Evolutionary conservation across 768 basidiomycete species (phyloP).

Genomic region (Holtermannia corniformis): DNA sequence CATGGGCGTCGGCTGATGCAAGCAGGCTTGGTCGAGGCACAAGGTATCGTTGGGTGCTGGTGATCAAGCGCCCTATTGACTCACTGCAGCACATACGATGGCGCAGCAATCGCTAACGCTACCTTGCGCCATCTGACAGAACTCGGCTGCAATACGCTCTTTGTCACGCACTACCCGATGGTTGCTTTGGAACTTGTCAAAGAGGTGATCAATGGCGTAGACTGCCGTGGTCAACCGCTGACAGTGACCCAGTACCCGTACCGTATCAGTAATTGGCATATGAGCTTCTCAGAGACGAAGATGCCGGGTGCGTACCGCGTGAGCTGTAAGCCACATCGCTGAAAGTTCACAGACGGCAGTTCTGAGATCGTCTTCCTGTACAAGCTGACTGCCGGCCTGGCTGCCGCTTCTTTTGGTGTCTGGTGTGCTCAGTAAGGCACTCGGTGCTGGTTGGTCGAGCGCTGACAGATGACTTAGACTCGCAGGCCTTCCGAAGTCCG

Average conservation of each 20-base stretch:
- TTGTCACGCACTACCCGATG: constrained; percentile 90
- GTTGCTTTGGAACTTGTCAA: constrained; percentile 49
- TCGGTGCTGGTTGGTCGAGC: not conserved
- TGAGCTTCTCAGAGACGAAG: constrained; percentile 66
- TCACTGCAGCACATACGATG: constrained; percentile 73
- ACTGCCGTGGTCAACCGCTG: constrained; percentile 3
- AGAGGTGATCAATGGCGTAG: constrained; percentile 13
- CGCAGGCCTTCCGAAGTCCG: constrained; percentile 64
- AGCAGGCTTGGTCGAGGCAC: constrained; percentile 36
- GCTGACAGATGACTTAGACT: constrained; percentile 45
- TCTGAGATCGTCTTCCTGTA: constrained; percentile 83
- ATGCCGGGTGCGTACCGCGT: constrained; percentile 48
- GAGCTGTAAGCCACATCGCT: not conserved
- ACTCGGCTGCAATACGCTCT: constrained; percentile 47
- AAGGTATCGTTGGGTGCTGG: constrained; percentile 11
- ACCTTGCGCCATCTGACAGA: constrained; percentile 28
- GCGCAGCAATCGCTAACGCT: constrained; percentile 45
- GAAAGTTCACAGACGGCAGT: constrained; percentile 49
- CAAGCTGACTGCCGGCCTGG: constrained; percentile 59
- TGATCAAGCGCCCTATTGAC: constrained; percentile 39
- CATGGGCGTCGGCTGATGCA: not conserved
- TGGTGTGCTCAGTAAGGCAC: constrained; percentile 58
- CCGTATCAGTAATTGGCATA: constrained; percentile 61
- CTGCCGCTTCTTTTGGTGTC: constrained; percentile 75
- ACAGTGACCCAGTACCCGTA: constrained; percentile 27